Evolutionary conservation across 2,329 filamentous ascomycete species (phyloP), one percentile per base, ranked within the genome.

Genomic region (Ophiognomonia clavigignenti-juglandacearum): DNA sequence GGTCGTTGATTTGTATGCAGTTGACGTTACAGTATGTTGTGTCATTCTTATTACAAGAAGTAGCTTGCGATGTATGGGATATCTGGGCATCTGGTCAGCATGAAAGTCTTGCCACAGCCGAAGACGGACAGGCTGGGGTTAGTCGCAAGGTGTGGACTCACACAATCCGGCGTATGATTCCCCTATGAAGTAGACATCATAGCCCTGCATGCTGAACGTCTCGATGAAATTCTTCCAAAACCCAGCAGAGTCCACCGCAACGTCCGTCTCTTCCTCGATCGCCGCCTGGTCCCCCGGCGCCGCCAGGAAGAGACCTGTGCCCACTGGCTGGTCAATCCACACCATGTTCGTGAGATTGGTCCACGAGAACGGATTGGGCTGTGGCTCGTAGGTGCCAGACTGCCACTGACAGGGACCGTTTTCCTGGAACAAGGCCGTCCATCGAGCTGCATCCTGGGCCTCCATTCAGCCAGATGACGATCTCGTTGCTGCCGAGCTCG

Each of bases 151-250:
- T 18, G 11, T 39, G 8, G 16, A 45, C 43, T 39, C 18, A 45
- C 43, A 82, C 55, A 68, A 65, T 1, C 50, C 50, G 3, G 75
- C 83, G 56, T 83, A 87, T 1, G 74, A 80, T 59, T 86, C 84
- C 8, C 84, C 86, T 0, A 82, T 76, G 48, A 90, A 74, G 61
- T 83, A 89, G 6, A 87, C 73, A 49, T 84, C 83, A 49, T 73
- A 77, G 13, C 74, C 72, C 16, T 83, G 71, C 56, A 86, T 70
- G 11, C 65, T 70, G 53, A 88, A 88, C 0, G 80, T 80, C 18
- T 85, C 70, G 43, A 86, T 66, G 53, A 87, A 88, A 64, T 86
- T 86, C 65, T 82, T 80, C 72, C 80, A 88, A 65, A 88, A 90
- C 35, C 83, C 83, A 3, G 85, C 69, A 59, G 89, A 86, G 47